Conservation (phyloP, 2,329 filamentous ascomycete genomes). For the Penicillium sp. region DNA sequence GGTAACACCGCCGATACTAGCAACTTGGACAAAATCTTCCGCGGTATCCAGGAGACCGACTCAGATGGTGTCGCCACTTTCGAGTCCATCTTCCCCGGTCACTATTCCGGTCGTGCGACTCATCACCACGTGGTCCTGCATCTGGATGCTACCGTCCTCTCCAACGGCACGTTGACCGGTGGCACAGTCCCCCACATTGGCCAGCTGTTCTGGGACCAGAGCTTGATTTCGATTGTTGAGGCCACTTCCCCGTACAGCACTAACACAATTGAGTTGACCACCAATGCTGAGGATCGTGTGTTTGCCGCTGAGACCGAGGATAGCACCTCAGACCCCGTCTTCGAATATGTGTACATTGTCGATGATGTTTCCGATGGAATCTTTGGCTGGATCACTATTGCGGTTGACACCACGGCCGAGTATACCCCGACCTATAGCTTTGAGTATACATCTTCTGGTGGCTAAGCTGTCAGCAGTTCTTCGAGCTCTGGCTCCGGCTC, state of each 20-base stretch:
- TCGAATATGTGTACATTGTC: slow-evolving; percentile 56
- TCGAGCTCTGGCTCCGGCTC: neutral
- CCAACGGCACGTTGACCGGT: slow-evolving; percentile 42
- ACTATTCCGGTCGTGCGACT: slow-evolving; percentile 41
- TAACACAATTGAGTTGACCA: slow-evolving; percentile 32
- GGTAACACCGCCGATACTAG: slow-evolving; percentile 27
- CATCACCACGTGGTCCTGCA: slow-evolving; percentile 34
- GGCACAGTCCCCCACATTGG: slow-evolving; percentile 57
- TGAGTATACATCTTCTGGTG: slow-evolving; percentile 10
- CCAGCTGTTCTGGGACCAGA: slow-evolving; percentile 61
- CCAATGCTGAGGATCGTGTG: slow-evolving; percentile 44
- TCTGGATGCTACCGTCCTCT: slow-evolving; percentile 26
- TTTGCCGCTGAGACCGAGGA: slow-evolving; percentile 46
- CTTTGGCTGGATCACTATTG: slow-evolving; percentile 13
- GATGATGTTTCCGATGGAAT: slow-evolving; percentile 49
- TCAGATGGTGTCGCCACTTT: slow-evolving; percentile 43
- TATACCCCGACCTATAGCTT: slow-evolving; percentile 10
- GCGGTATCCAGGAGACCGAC: slow-evolving; percentile 46
- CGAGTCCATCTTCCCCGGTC: slow-evolving; percentile 44
- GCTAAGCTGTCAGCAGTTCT: slow-evolving; percentile 1
- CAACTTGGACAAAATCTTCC: slow-evolving; percentile 42
- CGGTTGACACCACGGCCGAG: slow-evolving; percentile 8
- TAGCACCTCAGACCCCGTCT: slow-evolving; percentile 54
- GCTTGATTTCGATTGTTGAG: slow-evolving; percentile 52
- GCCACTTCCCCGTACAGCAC: slow-evolving; percentile 34